Evolutionary conservation across 352 stramenopile species (phyloP).

Genomic region (Blastocystis sp.): DNA sequence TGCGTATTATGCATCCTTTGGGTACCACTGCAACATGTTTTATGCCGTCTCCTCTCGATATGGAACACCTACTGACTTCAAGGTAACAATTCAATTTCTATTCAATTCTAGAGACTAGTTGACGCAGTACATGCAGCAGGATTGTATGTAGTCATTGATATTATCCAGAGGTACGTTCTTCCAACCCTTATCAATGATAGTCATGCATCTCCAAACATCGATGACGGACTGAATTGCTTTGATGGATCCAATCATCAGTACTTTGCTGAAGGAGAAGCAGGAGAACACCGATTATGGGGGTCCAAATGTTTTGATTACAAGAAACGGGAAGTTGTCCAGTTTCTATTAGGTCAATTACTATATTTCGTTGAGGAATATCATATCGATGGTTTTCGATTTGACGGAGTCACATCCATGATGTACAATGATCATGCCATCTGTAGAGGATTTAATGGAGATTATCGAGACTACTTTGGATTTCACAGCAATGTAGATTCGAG

Average conservation of each 20-base stretch:
- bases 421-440: slow-evolving; percentile 65
- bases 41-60: slow-evolving; percentile 60
- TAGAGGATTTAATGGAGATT: slow-evolving; percentile 63
- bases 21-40: slow-evolving; percentile 65
- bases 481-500: neutral
- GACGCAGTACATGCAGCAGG: slow-evolving; percentile 62
- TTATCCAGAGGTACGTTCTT: slow-evolving; percentile 61
- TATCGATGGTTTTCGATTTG: slow-evolving; percentile 65
- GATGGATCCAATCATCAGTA: slow-evolving; percentile 62
- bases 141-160: slow-evolving; percentile 63
- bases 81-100: neutral
- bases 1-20: slow-evolving; percentile 65
- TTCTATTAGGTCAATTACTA: slow-evolving; percentile 63
- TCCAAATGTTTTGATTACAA: slow-evolving; percentile 65
- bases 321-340: slow-evolving; percentile 61
- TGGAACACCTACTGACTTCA: slow-evolving; percentile 64
- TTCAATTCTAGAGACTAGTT: slow-evolving; percentile 55
- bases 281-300: slow-evolving; percentile 62
- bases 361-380: slow-evolving; percentile 64
- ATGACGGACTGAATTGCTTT: slow-evolving; percentile 64
- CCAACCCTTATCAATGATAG: neutral
- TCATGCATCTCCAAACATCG: slow-evolving; percentile 62
- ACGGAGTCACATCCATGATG: slow-evolving; percentile 65
- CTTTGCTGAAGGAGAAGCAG: slow-evolving; percentile 61
- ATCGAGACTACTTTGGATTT: slow-evolving; percentile 64